Evolutionary conservation across 371 early-diverging fungal species (phyloP), one percentile per base, ranked within the genome.

Genomic region (Syncephalastrum monosporum): DNA sequence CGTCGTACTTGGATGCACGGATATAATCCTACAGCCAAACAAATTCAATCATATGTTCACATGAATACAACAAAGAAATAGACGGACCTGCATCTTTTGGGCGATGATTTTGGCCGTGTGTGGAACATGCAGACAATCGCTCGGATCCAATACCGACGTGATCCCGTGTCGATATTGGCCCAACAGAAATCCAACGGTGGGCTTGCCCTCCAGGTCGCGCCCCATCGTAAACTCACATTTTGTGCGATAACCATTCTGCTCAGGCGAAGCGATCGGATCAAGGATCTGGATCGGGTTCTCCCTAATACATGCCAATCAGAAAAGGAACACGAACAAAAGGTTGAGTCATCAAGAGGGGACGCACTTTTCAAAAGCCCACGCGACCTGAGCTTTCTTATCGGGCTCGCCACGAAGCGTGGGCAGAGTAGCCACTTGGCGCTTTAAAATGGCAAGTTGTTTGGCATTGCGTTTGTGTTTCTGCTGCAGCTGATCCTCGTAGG

Each of bases 171-270:
- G 77, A 68, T 75, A 91, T 5, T 73, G 50, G 4, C 92, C 91
- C 14, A 87, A 63, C 23, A 86, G 60, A 67, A 94, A 94, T 0
- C 95, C 95, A 33, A 91, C 86, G 0, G 79, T 68, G 10, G 57
- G 58, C 50, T 85, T 64, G 5, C 84, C 85, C 0, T 86, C 74
- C 10, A 71, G 48, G 58, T 88, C 73, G 42, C 56, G 56, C 13
- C 95, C 95, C 51, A 91, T 79, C 0, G 90, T 80, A 56, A 91
- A 92, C 59, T 94, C 93, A 67, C 90, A 90, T 67, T 93, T 92
- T 57, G 79, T 91, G 24, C 93, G 81, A 67, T 92, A 94, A 3
- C 84, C 85, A 33, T 78, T 64, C 3, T 63, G 24, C 5, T 72
- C 61, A 15, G 94, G 94, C 13, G 93, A 92, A 3, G 81, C 74